Evolutionary conservation across 441 rosid genomes (phyloP), one percentile per base, ranked within the genome.

Genomic region (Gossypium trilobum): DNA sequence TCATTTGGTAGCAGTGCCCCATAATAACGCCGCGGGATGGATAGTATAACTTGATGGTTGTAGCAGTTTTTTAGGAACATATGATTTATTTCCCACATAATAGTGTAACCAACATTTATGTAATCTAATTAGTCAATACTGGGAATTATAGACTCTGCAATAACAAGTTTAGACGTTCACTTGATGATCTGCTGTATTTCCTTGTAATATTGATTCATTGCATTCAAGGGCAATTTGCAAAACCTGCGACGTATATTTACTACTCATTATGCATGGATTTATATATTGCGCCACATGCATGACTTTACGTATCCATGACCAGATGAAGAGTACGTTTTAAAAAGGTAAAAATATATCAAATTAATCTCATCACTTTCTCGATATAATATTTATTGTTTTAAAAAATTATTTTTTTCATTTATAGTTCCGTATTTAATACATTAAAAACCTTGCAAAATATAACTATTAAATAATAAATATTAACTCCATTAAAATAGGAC

Each of bases 1-100:
- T 80, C 80, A 20, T 64, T 64, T 51, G 81, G 85, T 42, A 85
- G 82, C 73, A 78, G 58, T 33, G 76, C 74, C 2, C 80, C 74
- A 8, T 39, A 46, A 25, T 81, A 69, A 73, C 55, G 55, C 73
- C 56, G 17, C 17, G 56, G 27, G 60, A 20, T 55, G 29, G 60
- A 19, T 55, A 9, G 60, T 22, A 22, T 29, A 68, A 68, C 33
- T 29, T 52, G 61, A 29, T 51, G 61, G 60, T 13, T 2, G 27
- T 54, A 52, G 60, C 14, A 50, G 57, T 58, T 58, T 23, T 13
- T 61, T 52, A 64, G 78, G 54, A 63, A 51, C 33, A 44, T 55
- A 25, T 8, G 44, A 29, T 68, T 68, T 17, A 29, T 51, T 29
- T 69, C 65, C 64, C 61, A 39, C 23, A 48, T 56, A 46, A 25